phyloP scores from a whole-genome alignment of 2,329 filamentous ascomycete genomes.

The Calonectria multiphialidica region DNA sequence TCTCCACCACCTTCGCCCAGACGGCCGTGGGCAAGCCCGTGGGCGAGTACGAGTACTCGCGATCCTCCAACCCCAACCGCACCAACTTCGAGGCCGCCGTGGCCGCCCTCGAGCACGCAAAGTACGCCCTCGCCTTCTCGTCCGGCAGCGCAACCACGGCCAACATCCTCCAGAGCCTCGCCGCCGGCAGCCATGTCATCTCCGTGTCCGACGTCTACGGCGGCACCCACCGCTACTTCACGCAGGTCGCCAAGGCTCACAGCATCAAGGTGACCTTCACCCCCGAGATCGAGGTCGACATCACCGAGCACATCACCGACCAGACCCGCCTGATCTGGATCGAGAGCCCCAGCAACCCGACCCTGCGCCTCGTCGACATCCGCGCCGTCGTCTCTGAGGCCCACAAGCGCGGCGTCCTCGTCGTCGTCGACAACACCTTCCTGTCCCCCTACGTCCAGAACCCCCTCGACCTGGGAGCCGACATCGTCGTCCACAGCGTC shows the following conservation, averaged over 20 bases:
- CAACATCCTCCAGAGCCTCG: constrained; percentile 91
- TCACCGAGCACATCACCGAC: constrained; percentile 84
- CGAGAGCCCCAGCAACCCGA: constrained; percentile 92
- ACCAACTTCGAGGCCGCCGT: constrained; percentile 94
- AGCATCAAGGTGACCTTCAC: constrained; percentile 96
- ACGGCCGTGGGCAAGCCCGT: constrained; percentile 87
- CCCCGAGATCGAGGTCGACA: constrained; percentile 89
- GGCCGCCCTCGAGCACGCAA: constrained; percentile 91
- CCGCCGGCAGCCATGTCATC: constrained; percentile 91
- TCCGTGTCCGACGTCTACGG: constrained; percentile 98
- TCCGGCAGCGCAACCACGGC: constrained; percentile 96
- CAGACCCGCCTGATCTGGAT: constrained; percentile 98
- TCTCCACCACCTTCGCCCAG: constrained; percentile 98
- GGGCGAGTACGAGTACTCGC: constrained; percentile 91
- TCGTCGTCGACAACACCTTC: constrained; percentile 99
- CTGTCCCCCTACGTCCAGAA: constrained; percentile 97
- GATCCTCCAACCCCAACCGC: constrained; percentile 94
- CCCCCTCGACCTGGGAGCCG: constrained; percentile 92
- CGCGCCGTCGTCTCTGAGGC: constrained; percentile 84
- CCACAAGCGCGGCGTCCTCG: constrained; percentile 88
- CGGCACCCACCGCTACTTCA: constrained; percentile 98
- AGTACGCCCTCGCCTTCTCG: constrained; percentile 92
- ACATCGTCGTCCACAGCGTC: constrained; percentile 96
- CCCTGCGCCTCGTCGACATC: constrained; percentile 92
- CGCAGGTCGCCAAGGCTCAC: constrained; percentile 94